A percentile compares a stretch with the other conserved stretches of the same genome.
These are phyloP conservation scores for Laburnicola sp. DNA, from an alignment of 2,329 filamentous ascomycete species.

Conservation along the genomic window DNA sequence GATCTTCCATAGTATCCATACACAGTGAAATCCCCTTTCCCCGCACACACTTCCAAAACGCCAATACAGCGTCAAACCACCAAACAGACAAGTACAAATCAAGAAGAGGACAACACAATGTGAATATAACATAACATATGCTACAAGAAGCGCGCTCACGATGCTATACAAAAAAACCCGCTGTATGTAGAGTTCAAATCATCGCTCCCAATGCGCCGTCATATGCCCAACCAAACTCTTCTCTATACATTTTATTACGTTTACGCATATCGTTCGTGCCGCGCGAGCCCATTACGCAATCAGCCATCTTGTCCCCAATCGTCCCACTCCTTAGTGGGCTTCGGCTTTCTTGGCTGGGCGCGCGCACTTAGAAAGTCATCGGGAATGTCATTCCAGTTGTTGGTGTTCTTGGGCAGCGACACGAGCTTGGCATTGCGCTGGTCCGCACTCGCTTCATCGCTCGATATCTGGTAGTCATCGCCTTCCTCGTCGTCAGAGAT, in stretches of 20 bases:
- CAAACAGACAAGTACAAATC: too few relatives aligned
- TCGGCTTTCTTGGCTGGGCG: conserved; percentile 30
- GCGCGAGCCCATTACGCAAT: background rate
- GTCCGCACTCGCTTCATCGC: conserved; percentile 36
- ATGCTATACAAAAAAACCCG: too few relatives aligned
- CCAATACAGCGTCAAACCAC: too few relatives aligned
- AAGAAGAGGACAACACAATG: too few relatives aligned
- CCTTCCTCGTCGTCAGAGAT: conserved; percentile 46
- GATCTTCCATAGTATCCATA: too few relatives aligned
- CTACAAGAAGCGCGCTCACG: too few relatives aligned
- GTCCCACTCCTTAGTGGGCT: conserved; percentile 37
- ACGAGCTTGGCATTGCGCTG: conserved; percentile 13
- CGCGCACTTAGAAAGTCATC: conserved; percentile 46
- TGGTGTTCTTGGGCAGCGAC: conserved; percentile 26
- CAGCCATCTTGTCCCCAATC: conserved; percentile 30
- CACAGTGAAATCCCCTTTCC: too few relatives aligned
- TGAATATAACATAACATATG: too few relatives aligned
- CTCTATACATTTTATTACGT: conserved; percentile 9
- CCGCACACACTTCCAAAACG: too few relatives aligned
- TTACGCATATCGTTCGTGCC: conserved; percentile 4
- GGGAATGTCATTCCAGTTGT: conserved; percentile 55
- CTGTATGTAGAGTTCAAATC: background rate
- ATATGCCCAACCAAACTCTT: background rate
- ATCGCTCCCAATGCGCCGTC: background rate
- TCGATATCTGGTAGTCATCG: conserved; percentile 38